Evolutionary conservation across 805 yeast species (phyloP).

Genomic region (Wickerhamomyces alni): DNA sequence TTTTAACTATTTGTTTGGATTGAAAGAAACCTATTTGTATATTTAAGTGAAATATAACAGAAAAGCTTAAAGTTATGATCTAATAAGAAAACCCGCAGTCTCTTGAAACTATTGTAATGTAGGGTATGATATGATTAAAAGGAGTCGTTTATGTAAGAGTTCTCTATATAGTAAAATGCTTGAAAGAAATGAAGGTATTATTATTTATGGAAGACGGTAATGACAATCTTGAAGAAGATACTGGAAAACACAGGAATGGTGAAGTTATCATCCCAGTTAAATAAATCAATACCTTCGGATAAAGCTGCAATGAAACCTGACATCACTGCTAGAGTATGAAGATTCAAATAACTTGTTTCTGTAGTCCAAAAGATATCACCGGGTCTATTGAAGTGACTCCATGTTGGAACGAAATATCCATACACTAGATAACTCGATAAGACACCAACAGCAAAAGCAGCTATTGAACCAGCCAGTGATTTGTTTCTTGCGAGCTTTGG

Average conservation of each 20-base stretch:
- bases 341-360: constrained; percentile 48
- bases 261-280: constrained; percentile 82
- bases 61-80: not conserved
- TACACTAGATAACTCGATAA: constrained; percentile 62
- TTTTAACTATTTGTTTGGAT: constrained; percentile 6
- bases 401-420: constrained; percentile 64
- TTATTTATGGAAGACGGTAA: constrained; percentile 28
- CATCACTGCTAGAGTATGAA: constrained; percentile 48
- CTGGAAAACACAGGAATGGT: constrained; percentile 91
- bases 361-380: constrained; percentile 63
- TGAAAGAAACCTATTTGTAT: constrained; percentile 6
- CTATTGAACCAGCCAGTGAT: constrained; percentile 85
- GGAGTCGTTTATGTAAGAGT: not conserved
- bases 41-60: constrained; percentile 5
- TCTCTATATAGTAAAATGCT: constrained; percentile 1
- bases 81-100: not conserved
- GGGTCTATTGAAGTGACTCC: constrained; percentile 45
- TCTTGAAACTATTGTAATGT: too few species aligned
- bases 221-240: constrained; percentile 46
- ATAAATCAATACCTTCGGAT: constrained; percentile 78
- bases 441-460: constrained; percentile 75
- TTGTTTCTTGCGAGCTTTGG: constrained; percentile 71
- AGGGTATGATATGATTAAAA: too few species aligned
- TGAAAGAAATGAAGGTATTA: too few species aligned
- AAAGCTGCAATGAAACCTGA: constrained; percentile 81